Conservation (phyloP, 2,329 filamentous ascomycete species). For the Aspergillus vadensis region DNA sequence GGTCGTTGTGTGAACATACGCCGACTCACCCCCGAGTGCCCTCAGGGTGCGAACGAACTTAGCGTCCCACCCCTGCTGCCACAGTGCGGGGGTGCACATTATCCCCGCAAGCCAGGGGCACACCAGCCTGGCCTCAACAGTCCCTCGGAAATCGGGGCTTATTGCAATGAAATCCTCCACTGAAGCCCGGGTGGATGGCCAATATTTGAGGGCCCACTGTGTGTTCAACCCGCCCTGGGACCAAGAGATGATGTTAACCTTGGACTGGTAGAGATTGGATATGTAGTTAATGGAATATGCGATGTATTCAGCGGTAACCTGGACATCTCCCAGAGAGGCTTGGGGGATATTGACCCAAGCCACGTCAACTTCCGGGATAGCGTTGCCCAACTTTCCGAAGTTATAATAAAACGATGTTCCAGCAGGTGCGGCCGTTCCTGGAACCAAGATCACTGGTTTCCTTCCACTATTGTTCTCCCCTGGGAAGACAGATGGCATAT, state of each 20-base stretch:
- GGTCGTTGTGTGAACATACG: conserved; percentile 58
- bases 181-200: conserved; percentile 51
- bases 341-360: conserved; percentile 60
- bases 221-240: conserved; percentile 58
- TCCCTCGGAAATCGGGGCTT: conserved; percentile 57
- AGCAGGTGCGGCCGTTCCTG: conserved; percentile 55
- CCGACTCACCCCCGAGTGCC: conserved; percentile 50
- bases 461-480: conserved; percentile 41
- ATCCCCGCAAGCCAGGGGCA: conserved; percentile 25
- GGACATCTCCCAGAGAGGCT: conserved; percentile 51
- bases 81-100: conserved; percentile 43
- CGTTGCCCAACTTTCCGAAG: conserved; percentile 52
- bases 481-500: conserved; percentile 54
- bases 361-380: conserved; percentile 49
- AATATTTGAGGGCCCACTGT: conserved; percentile 63
- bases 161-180: conserved; percentile 57
- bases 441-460: conserved; percentile 55
- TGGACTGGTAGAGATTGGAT: conserved; percentile 41
- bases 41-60: conserved; percentile 39
- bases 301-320: conserved; percentile 57
- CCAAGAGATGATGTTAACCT: conserved; percentile 54
- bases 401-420: conserved; percentile 50
- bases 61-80: conserved; percentile 42
- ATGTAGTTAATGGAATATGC: conserved; percentile 63
- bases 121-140: conserved; percentile 40